phyloP scores from a whole-genome alignment of 2,329 filamentous ascomycete species.

The Cladosporium sp. region DNA sequence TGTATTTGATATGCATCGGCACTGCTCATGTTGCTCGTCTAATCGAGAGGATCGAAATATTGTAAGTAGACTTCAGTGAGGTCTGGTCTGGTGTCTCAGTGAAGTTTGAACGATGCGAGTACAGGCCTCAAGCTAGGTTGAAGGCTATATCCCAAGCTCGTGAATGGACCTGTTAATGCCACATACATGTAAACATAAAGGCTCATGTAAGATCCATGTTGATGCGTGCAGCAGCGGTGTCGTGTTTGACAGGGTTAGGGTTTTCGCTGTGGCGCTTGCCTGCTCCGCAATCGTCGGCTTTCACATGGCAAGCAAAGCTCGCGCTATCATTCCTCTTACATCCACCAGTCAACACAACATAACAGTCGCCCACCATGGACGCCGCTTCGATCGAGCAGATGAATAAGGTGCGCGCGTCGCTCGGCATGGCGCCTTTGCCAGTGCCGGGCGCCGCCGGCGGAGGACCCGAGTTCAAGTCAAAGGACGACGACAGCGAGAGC shows the following conservation, averaged over 20 bases:
- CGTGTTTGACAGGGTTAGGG: background rate
- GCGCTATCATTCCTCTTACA: constrained; percentile 28
- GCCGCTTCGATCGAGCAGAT: constrained; percentile 82
- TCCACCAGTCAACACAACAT: constrained; percentile 26
- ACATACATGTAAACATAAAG: no score
- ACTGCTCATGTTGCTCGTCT: no score
- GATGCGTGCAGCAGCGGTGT: no score
- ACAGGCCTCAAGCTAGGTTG: no score
- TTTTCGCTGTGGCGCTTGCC: background rate
- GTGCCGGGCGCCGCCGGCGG: constrained; percentile 68
- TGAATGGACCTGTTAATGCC: no score
- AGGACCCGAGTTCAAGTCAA: constrained; percentile 59
- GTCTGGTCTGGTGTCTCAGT: no score
- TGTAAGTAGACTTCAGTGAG: no score
- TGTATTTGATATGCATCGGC: no score
- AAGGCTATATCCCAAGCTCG: no score
- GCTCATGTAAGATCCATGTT: no score
- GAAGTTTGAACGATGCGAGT: no score
- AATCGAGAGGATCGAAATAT: no score
- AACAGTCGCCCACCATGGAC: constrained; percentile 34
- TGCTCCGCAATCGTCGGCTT: constrained; percentile 8
- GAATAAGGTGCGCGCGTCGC: constrained; percentile 84
- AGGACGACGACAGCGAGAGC: constrained; percentile 47
- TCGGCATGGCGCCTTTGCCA: constrained; percentile 87
- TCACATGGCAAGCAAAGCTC: constrained; percentile 8